These are phyloP conservation scores for Carpinus viminea DNA, from an alignment of 306 rosid genomes.

Conservation along the genomic window DNA sequence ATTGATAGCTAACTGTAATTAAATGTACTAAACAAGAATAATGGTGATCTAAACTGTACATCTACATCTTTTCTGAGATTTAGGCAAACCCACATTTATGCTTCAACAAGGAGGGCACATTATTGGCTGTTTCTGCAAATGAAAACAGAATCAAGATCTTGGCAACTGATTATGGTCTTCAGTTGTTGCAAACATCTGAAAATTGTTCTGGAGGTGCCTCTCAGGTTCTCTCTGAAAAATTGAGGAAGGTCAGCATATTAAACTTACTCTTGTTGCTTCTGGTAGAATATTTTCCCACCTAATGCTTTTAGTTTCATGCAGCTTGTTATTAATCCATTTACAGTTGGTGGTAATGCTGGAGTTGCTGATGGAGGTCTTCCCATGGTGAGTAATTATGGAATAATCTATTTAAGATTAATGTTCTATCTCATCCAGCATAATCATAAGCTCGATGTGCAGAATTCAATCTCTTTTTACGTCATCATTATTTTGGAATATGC, in stretches of 20 bases:
- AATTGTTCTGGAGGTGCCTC: slow-evolving; percentile 7
- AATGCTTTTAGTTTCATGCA: slow-evolving; percentile 16
- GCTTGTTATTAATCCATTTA: slow-evolving; percentile 12
- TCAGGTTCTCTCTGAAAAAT: slow-evolving; percentile 1
- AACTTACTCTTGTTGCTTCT: slow-evolving; percentile 2
- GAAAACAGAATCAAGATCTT: slow-evolving; percentile 47
- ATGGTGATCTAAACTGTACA: not conserved
- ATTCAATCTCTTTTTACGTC: not conserved
- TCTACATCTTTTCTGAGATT: not conserved
- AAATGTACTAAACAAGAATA: not conserved
- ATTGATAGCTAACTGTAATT: not conserved
- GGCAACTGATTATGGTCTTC: slow-evolving; percentile 18
- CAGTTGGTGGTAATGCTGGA: slow-evolving; percentile 1
- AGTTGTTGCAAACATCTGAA: not conserved
- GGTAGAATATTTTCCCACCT: slow-evolving; percentile 2
- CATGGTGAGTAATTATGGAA: slow-evolving; percentile 3
- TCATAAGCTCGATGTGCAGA: not conserved
- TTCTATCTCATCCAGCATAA: not conserved
- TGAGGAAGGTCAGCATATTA: slow-evolving; percentile 22
- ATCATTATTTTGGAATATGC: not conserved
- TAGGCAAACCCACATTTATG: slow-evolving; percentile 44
- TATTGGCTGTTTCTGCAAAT: slow-evolving; percentile 50
- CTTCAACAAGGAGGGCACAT: slow-evolving; percentile 47
- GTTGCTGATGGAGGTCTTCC: not conserved
- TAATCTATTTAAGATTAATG: not conserved